Evolutionary conservation across 768 basidiomycete species (phyloP).

Genomic region (Russula sp.): DNA sequence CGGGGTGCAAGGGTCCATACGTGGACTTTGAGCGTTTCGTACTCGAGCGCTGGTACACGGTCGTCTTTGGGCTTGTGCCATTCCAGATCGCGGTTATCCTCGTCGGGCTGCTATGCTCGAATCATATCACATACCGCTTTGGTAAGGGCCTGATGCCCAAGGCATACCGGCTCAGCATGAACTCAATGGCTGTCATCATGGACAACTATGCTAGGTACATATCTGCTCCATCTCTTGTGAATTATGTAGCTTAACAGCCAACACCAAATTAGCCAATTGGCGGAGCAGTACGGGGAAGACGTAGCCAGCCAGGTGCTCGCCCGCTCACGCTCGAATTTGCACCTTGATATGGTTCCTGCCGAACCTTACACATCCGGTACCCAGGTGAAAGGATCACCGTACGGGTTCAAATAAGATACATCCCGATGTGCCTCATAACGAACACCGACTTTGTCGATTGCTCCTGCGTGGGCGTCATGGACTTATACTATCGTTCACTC

Average conservation of each 20-base stretch:
- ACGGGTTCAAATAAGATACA: neutral
- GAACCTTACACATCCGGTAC: slow-evolving; percentile 24
- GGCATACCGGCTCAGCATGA: slow-evolving; percentile 66
- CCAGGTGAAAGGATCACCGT: neutral
- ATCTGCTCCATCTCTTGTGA: neutral
- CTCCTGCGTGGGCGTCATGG: too few species aligned
- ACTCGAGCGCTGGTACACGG: slow-evolving; percentile 57
- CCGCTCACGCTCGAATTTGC: slow-evolving; percentile 49
- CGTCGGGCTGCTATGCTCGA: slow-evolving; percentile 60
- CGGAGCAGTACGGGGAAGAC: slow-evolving; percentile 62
- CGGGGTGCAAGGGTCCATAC: slow-evolving; percentile 67
- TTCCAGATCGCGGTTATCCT: slow-evolving; percentile 59
- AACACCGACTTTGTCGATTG: neutral
- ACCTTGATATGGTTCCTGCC: slow-evolving; percentile 30
- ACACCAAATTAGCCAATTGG: slow-evolving; percentile 49
- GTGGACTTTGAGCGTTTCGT: slow-evolving; percentile 48
- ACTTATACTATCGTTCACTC: neutral
- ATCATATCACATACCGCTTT: slow-evolving; percentile 81
- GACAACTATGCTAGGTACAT: slow-evolving; percentile 73
- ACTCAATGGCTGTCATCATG: slow-evolving; percentile 76
- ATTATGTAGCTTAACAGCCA: neutral
- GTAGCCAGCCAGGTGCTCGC: slow-evolving; percentile 53
- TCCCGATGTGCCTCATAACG: neutral
- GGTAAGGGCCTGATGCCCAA: slow-evolving; percentile 87
- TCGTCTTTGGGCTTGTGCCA: slow-evolving; percentile 59